Conservation (phyloP, 1,139 yeast species). For the Magnusiomyces suaveolens region DNA sequence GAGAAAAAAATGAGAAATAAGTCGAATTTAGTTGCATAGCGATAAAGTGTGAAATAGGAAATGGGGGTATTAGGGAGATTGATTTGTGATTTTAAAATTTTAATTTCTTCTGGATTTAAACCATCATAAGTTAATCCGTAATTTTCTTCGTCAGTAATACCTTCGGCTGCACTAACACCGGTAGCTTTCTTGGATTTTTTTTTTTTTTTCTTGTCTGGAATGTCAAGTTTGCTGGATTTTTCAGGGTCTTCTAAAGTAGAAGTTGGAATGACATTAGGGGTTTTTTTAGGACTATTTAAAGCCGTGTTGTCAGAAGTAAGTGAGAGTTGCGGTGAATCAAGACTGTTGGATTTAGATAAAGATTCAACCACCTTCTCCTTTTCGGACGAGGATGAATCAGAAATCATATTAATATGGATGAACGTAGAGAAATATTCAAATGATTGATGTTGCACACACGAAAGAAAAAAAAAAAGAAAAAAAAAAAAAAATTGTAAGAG, state of each 20-base stretch:
- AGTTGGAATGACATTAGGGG: not conserved
- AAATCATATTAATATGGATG: no score
- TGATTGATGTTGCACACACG: no score
- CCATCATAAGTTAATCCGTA: slow-evolving; percentile 13
- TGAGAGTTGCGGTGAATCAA: not conserved
- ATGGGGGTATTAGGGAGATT: slow-evolving; percentile 22
- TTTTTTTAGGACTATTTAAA: not conserved
- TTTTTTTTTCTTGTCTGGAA: not conserved
- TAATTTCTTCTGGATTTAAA: slow-evolving; percentile 29
- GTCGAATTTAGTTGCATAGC: slow-evolving; percentile 32
- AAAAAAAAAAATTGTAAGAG: no score
- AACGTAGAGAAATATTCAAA: no score
- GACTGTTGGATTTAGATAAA: not conserved
- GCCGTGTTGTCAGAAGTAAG: not conserved
- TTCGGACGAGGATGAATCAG: no score
- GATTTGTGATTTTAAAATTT: slow-evolving; percentile 29
- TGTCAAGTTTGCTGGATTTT: not conserved
- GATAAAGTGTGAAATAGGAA: slow-evolving; percentile 28
- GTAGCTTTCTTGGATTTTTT: not conserved
- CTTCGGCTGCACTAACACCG: not conserved
- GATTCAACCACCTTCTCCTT: no score
- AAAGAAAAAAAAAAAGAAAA: no score
- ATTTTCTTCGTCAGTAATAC: not conserved
- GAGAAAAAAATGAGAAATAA: slow-evolving; percentile 25
- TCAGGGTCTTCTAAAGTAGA: not conserved